Base-by-base conservation (phyloP, 805 yeast genomes). In the Metschnikowia sp. region DNA sequence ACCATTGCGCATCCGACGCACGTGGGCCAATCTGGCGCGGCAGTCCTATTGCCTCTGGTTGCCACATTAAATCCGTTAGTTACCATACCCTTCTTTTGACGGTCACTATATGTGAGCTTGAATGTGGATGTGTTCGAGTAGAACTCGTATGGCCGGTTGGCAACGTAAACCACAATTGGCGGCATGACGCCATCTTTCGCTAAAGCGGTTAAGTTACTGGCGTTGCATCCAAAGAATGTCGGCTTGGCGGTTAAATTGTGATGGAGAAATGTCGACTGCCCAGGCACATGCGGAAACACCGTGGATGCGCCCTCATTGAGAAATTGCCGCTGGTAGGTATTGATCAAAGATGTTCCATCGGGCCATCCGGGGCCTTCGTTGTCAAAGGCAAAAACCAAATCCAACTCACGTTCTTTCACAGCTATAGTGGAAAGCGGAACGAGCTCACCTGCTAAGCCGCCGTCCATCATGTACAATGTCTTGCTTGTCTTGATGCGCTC, bases 221-320 rank as follows among this genome's bases (percentile, higher is more conserved):
- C 75, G 60, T 86, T 77, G 66, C 96, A 88, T 32, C 96, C 96
- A 62, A 89, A 89, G 69, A 89, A 88, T 0, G 85, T 75, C 42
- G 96, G 96, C 50, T 68, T 76, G 9, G 83, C 71, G 12, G 88
- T 83, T 52, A 88, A 71, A 48, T 85, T 85, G 53, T 69, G 57
- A 49, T 76, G 75, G 26, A 79, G 59, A 63, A 88, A 85, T 0
- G 90, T 77, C 38, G 74, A 66, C 28, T 63, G 68, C 61, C 82
- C 91, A 10, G 96, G 96, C 45, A 88, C 91, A 55, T 85, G 79
- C 9, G 96, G 96, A 75, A 86, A 86, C 2, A 84, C 71, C 28
- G 86, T 78, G 42, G 80, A 79, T 52, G 76, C 72, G 29, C 83
- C 84, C 54, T 77, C 76, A 1, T 44, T 36, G 12, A 57, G 50